Conservation (phyloP, 805 yeast species). For the Priceomyces carsonii region DNA sequence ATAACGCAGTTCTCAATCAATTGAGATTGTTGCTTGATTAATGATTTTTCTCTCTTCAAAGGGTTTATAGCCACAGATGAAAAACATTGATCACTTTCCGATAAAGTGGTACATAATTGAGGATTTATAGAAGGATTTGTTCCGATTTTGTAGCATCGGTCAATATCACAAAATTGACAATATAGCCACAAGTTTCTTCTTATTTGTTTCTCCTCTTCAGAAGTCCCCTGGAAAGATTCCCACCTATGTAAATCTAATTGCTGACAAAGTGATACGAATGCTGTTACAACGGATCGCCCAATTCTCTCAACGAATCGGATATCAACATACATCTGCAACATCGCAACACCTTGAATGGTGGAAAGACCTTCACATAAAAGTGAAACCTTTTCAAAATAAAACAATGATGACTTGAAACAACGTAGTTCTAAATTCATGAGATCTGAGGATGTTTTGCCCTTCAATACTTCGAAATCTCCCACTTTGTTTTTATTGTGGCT, state of each 20-base stretch:
- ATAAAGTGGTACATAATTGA: slow-evolving; percentile 19
- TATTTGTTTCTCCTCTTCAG: slow-evolving; percentile 12
- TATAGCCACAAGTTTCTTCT: slow-evolving; percentile 29
- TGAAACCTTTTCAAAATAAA: slow-evolving; percentile 51
- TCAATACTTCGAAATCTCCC: slow-evolving; percentile 12
- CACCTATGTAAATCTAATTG: slow-evolving; percentile 29
- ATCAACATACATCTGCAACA: slow-evolving; percentile 42
- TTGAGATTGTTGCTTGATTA: slow-evolving; percentile 1
- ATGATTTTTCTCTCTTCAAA: slow-evolving; percentile 5
- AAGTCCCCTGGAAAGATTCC: slow-evolving; percentile 13
- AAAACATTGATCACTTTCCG: slow-evolving; percentile 14
- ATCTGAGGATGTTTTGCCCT: slow-evolving; percentile 7
- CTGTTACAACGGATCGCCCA: background rate
- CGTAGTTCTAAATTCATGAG: slow-evolving; percentile 14
- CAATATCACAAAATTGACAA: slow-evolving; percentile 29
- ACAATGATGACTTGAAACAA: slow-evolving; percentile 34
- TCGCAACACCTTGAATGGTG: slow-evolving; percentile 50
- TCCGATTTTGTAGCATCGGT: slow-evolving; percentile 30
- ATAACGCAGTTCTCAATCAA: slow-evolving; percentile 9
- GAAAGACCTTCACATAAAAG: slow-evolving; percentile 48
- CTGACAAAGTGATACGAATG: slow-evolving; percentile 24
- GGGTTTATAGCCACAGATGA: slow-evolving; percentile 14
- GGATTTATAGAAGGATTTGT: slow-evolving; percentile 24
- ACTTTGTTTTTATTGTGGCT: background rate
- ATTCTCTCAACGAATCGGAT: slow-evolving; percentile 15